phyloP scores from a whole-genome alignment of 116 monocot species.

The Trichopus zeylanicus region DNA sequence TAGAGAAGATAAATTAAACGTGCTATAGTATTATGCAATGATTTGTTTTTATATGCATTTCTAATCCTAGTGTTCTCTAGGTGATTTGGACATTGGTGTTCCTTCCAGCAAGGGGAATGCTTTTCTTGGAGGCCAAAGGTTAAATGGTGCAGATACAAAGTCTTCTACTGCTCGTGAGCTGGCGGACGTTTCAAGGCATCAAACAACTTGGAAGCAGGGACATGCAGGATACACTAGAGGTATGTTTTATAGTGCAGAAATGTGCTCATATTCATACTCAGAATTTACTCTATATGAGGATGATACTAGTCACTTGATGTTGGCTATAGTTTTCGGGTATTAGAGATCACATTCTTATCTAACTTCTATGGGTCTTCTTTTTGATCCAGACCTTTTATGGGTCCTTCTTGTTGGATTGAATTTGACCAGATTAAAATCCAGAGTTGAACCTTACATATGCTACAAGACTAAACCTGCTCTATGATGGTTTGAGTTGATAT shows the following conservation, averaged over 20 bases:
- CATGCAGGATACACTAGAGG: constrained; percentile 27
- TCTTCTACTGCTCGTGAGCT: constrained; percentile 28
- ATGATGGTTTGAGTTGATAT: too few relatives aligned
- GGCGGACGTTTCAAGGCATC: constrained; percentile 31
- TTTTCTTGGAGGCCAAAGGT: constrained; percentile 8
- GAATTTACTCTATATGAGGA: not conserved
- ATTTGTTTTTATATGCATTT: not conserved
- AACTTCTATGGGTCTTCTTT: not conserved
- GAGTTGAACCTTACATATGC: not conserved
- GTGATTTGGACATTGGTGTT: constrained; percentile 1
- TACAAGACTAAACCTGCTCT: not conserved
- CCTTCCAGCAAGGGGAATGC: constrained; percentile 12
- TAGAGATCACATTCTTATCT: too few relatives aligned
- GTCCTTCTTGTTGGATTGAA: too few relatives aligned
- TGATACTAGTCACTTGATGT: not conserved
- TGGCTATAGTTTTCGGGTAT: not conserved
- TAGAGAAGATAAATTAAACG: not conserved
- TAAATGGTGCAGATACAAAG: constrained; percentile 10
- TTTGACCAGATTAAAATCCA: too few relatives aligned
- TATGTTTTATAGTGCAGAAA: not conserved
- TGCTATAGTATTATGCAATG: not conserved
- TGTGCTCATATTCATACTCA: not conserved
- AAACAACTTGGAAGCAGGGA: constrained; percentile 29
- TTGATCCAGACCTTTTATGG: not conserved
- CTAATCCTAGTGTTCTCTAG: constrained; percentile 2